A percentile compares a stretch with the other conserved stretches of the same genome.
phyloP scores from a whole-genome alignment of 2,329 filamentous ascomycete species.

The Monilinia laxa region DNA sequence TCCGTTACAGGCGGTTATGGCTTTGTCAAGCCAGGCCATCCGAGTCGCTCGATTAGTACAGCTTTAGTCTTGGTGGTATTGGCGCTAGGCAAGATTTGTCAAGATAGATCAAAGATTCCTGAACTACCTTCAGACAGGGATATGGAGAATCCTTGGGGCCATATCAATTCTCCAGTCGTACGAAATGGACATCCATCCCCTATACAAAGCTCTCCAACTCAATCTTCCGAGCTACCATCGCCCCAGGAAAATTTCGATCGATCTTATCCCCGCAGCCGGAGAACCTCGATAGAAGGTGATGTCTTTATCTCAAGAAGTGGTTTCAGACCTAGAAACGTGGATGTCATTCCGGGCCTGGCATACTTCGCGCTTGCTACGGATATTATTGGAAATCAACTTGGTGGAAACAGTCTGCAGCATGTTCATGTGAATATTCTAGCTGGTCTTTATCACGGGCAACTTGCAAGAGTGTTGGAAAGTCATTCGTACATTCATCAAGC shows the following conservation, averaged over 20 bases:
- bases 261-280: conserved; percentile 44
- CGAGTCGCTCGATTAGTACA: conserved; percentile 69
- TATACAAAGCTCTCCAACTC: conserved; percentile 53
- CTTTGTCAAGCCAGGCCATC: conserved; percentile 47
- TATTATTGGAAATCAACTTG: conserved; percentile 79
- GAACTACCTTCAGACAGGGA: conserved; percentile 52
- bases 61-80: conserved; percentile 80
- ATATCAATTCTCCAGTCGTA: conserved; percentile 36
- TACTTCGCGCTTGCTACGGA: conserved; percentile 87
- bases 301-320: conserved; percentile 31
- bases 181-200: conserved; percentile 56
- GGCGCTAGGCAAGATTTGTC: conserved; percentile 81
- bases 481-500: conserved; percentile 61
- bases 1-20: conserved; percentile 31
- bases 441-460: conserved; percentile 83
- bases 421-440: conserved; percentile 84
- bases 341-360: conserved; percentile 83
- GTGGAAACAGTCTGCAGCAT: conserved; percentile 77
- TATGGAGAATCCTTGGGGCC: conserved; percentile 27
- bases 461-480: conserved; percentile 84
- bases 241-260: conserved; percentile 49
- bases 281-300: conserved; percentile 50
- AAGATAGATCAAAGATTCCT: conserved; percentile 53
- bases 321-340: conserved; percentile 60
- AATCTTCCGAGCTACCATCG: conserved; percentile 49